A percentile compares a stretch with the other conserved stretches of the same genome.
Evolutionary conservation across 1,284 basidiomycete genomes (phyloP).

Genomic region (Golubevia pallescens): DNA sequence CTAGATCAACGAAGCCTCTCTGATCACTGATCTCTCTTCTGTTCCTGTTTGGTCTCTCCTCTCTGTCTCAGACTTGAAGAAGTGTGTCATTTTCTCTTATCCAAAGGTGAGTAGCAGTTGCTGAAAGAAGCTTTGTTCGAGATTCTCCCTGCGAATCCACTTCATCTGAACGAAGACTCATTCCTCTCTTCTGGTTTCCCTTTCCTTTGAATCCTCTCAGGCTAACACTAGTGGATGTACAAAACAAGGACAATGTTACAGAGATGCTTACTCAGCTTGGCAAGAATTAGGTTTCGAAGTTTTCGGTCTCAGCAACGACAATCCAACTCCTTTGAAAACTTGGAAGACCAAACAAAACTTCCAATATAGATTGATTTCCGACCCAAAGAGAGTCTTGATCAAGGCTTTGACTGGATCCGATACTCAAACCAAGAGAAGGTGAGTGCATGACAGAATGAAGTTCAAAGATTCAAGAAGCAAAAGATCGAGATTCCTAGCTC

Average conservation of each 20-base stretch:
- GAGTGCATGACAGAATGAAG: background rate
- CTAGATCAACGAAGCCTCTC: constrained; percentile 21
- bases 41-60: background rate
- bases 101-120: constrained; percentile 59
- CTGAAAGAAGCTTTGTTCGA: constrained; percentile 11
- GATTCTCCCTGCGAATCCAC: constrained; percentile 69
- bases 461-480: background rate
- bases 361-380: constrained; percentile 83
- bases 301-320: constrained; percentile 84
- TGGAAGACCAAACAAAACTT: constrained; percentile 73
- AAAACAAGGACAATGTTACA: constrained; percentile 66
- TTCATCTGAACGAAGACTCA: constrained; percentile 16
- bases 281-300: constrained; percentile 74
- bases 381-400: constrained; percentile 81
- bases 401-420: constrained; percentile 80
- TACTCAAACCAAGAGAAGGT: constrained; percentile 69
- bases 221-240: constrained; percentile 50
- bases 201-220: constrained; percentile 18
- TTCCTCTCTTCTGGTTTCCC: constrained; percentile 56
- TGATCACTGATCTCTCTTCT: background rate
- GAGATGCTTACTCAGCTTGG: constrained; percentile 81
- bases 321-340: constrained; percentile 73
- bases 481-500: background rate
- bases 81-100: constrained; percentile 79
- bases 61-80: constrained; percentile 66